Conservation (phyloP, 208 protist species). For the Trypanosoma vivax region DNA sequence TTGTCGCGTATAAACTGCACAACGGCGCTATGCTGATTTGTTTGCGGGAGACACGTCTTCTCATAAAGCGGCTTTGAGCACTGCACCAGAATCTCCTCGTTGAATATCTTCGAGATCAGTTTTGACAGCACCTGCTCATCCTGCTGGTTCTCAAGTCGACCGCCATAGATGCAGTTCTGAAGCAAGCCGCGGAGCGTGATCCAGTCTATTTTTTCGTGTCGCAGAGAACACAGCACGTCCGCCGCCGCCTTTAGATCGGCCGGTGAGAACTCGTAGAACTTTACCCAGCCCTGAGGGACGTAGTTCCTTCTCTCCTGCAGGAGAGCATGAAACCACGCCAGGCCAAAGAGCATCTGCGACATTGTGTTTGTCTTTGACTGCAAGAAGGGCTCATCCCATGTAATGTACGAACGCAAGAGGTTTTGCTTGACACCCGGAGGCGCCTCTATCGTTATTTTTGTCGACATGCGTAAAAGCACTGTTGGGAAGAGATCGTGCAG, state of each 20-base stretch:
- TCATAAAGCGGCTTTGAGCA: conserved; percentile 30
- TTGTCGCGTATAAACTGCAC: conserved; percentile 43
- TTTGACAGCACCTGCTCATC: conserved; percentile 84
- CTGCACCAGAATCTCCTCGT: conserved; percentile 40
- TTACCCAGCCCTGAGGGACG: conserved; percentile 96
- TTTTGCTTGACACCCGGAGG: conserved; percentile 95
- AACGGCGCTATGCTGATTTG: conserved; percentile 44
- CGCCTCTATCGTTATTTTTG: conserved; percentile 94
- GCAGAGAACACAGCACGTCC: conserved; percentile 75
- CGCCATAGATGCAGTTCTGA: conserved; percentile 93
- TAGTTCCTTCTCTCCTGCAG: conserved; percentile 95
- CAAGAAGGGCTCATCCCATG: conserved; percentile 68
- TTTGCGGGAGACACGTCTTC: conserved; percentile 40
- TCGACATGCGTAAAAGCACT: conserved; percentile 89
- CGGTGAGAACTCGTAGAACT: conserved; percentile 96
- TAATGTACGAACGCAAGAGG: conserved; percentile 89
- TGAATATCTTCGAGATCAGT: conserved; percentile 80
- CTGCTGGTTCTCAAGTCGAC: conserved; percentile 90
- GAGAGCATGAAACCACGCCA: conserved; percentile 95
- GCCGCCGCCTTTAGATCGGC: conserved; percentile 91
- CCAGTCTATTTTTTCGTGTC: conserved; percentile 70
- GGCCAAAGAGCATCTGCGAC: conserved; percentile 85
- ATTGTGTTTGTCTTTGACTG: conserved; percentile 25
- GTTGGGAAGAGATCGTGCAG: conserved; percentile 88
- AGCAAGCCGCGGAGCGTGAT: conserved; percentile 88